Evolutionary conservation across 495 filamentous ascomycete species (phyloP).

Genomic region (Neurospora hispaniola): DNA sequence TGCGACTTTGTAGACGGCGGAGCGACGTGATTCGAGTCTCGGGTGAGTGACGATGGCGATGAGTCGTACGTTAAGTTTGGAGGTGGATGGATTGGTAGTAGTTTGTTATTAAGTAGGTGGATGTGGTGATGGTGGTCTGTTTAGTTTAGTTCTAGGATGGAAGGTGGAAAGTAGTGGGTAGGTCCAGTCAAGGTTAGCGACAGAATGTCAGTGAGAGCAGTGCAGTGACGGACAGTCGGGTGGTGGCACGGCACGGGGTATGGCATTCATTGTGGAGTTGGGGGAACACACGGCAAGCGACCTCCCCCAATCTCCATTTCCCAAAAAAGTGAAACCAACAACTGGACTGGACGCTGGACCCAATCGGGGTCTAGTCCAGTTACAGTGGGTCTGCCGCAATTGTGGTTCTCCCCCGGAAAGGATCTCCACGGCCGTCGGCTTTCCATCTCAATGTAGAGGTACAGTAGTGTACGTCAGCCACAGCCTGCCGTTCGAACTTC

Average conservation of each 20-base stretch:
- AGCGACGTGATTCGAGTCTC: neutral
- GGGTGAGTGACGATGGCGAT: neutral
- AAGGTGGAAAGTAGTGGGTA: neutral
- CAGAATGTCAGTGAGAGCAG: neutral
- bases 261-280: neutral
- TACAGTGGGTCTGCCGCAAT: neutral
- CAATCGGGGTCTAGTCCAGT: neutral
- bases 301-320: neutral
- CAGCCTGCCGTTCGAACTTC: neutral
- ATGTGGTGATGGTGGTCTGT: neutral
- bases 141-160: neutral
- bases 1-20: neutral
- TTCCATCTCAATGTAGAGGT: neutral
- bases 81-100: neutral
- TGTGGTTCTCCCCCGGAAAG: neutral
- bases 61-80: neutral
- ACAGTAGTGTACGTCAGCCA: neutral
- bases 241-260: neutral
- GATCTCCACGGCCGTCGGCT: neutral
- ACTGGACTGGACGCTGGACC: neutral
- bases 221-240: neutral
- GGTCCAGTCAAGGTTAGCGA: neutral
- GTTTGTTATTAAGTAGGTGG: neutral
- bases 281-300: neutral
- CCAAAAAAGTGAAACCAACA: neutral